Base-by-base conservation (phyloP, 1,284 basidiomycete genomes). In the Wallemia mellicola region DNA sequence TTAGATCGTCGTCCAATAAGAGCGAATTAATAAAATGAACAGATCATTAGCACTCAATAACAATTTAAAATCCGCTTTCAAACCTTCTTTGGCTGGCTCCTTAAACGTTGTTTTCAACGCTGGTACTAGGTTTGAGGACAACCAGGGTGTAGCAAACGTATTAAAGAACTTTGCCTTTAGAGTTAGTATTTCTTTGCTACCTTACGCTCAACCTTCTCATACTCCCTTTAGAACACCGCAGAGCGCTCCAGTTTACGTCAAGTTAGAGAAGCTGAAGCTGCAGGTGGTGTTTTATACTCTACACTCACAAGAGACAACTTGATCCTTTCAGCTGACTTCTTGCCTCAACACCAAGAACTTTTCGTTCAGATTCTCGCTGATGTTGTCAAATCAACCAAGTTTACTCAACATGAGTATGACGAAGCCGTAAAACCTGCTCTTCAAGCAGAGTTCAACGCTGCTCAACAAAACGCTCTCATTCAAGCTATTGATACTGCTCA, bases 121-220 rank as follows among this genome's bases (percentile, higher is more conserved):
- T 61, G 89, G 89, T 60, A 81, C 80, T 67, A 76, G 89, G 66
- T 89, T 80, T 70, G 83, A 95, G 75, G 72, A 79, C 62, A 81
- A 81, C 67, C 79, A 84, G 58, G 89, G 89, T 67, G 78, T 86
- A 63, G 86, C 89, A 9, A 84, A 91, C 74, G 81, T 81, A 63
- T 77, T 94, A 71, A 91, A 91, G 78, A 88, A 86, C 78, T 92
- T 88, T 76, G 81, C 87, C 62, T 94, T 89, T 80, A 94, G 91
- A 83, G 89, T 92, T 65, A 59, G 71, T 66, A 26, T 22, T n/a
- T 15, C 48, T n/a, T 59, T 30, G 25, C 15, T 22, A 55, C 3
- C 5, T 48, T 30, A 24, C 38, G 15, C 24, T 27, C 19, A 59
- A 33, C 9, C 27, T 27, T 28, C 54, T 0, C 19, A 59, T 28